These are phyloP conservation scores for Phytophthora pinifolia DNA, from an alignment of 352 stramenopile species.

Conservation along the genomic window DNA sequence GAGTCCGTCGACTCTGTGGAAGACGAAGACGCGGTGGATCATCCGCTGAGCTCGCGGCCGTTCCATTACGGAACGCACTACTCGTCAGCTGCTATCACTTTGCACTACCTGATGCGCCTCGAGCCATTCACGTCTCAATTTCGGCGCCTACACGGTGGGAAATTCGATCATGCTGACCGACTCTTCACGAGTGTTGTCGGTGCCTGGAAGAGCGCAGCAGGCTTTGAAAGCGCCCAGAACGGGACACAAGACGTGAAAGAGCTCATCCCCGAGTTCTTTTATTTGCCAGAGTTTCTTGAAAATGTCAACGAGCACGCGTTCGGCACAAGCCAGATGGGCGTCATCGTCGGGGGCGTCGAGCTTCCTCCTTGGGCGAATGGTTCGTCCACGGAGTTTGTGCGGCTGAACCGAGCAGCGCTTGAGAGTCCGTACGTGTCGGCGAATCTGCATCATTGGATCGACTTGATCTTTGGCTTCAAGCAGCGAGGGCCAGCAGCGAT, in stretches of 20 bases:
- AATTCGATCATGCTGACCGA: slow-evolving; percentile 98
- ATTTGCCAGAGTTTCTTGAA: slow-evolving; percentile 93
- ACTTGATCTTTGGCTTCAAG: slow-evolving; percentile 98
- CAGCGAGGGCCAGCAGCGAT: slow-evolving; percentile 94
- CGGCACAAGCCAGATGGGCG: slow-evolving; percentile 85
- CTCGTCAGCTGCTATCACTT: slow-evolving; percentile 92
- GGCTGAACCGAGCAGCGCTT: slow-evolving; percentile 93
- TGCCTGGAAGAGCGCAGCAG: slow-evolving; percentile 89
- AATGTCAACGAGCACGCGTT: slow-evolving; percentile 97
- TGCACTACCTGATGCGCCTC: slow-evolving; percentile 97
- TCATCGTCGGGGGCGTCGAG: slow-evolving; percentile 89
- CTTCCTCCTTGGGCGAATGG: slow-evolving; percentile 94
- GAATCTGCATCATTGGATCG: slow-evolving; percentile 98
- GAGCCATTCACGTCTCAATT: slow-evolving; percentile 96
- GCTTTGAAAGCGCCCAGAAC: slow-evolving; percentile 64
- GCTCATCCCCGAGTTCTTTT: slow-evolving; percentile 98
- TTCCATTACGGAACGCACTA: slow-evolving; percentile 97
- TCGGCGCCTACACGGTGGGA: slow-evolving; percentile 93
- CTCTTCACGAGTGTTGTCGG: slow-evolving; percentile 94
- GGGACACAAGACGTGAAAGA: slow-evolving; percentile 98
- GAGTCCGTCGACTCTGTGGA: slow-evolving; percentile 31
- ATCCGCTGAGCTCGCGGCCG: slow-evolving; percentile 52
- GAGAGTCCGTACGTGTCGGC: slow-evolving; percentile 96
- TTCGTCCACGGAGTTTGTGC: slow-evolving; percentile 94
- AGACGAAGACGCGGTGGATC: slow-evolving; percentile 18